phyloP scores from a whole-genome alignment of 208 protist species.

The Phytomonas serpens region DNA sequence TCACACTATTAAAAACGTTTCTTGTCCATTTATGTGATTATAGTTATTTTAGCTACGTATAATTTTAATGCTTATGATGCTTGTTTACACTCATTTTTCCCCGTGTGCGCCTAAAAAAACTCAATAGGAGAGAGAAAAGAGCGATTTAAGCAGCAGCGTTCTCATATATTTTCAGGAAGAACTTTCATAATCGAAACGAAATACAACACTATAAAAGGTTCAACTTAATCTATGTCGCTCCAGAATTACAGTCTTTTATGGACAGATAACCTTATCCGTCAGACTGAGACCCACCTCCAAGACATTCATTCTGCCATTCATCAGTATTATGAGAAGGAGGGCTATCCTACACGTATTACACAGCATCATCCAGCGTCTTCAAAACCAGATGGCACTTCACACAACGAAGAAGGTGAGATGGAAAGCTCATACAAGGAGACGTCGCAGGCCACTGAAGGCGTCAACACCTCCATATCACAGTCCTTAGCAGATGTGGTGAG shows the following conservation, averaged over 20 bases:
- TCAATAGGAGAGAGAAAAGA: neutral
- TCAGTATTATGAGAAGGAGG: conserved; percentile 52
- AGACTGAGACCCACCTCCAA: conserved; percentile 57
- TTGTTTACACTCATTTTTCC: neutral
- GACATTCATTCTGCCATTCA: conserved; percentile 56
- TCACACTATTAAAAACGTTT: neutral
- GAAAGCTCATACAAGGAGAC: conserved; percentile 2
- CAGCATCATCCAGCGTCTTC: conserved; percentile 3
- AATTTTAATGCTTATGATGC: neutral
- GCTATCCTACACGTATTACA: conserved; percentile 34
- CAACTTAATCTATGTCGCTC: conserved; percentile 34
- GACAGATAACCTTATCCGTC: conserved; percentile 60
- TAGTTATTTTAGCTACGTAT: neutral
- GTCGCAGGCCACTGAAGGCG: neutral
- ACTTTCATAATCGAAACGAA: neutral
- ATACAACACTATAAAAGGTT: neutral
- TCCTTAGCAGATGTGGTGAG: conserved; percentile 29
- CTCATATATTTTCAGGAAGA: neutral
- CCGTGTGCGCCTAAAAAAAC: neutral
- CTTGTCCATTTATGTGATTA: neutral
- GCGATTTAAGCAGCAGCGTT: neutral
- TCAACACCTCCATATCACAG: conserved; percentile 5
- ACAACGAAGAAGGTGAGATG: neutral
- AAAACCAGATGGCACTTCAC: conserved; percentile 10
- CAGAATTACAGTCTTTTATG: conserved; percentile 68